These are phyloP conservation scores for Sonneratia alba DNA, from an alignment of 345 rosid genomes.

Conservation along the genomic window DNA sequence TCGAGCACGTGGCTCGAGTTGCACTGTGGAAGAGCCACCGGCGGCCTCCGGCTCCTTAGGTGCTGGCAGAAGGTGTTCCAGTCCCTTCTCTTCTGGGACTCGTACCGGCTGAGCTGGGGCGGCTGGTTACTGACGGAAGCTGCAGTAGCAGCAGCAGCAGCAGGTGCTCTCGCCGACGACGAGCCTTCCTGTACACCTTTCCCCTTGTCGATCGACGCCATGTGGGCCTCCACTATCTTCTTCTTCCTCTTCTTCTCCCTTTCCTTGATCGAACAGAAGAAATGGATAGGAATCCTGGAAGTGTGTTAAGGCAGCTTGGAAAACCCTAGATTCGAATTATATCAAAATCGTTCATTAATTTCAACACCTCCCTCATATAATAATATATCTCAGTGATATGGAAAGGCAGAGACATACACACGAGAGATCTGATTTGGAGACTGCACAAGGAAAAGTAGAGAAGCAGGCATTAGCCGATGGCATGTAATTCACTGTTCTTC, in stretches of 20 bases:
- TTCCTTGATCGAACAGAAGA: too few species aligned
- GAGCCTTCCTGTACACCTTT: slow-evolving; percentile 26
- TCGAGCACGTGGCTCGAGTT: slow-evolving; percentile 28
- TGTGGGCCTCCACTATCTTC: background rate
- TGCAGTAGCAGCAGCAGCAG: background rate
- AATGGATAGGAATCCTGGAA: too few species aligned
- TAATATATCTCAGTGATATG: background rate
- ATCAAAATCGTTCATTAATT: too few species aligned
- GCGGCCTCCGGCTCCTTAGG: slow-evolving; percentile 28
- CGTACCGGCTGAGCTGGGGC: slow-evolving; percentile 27
- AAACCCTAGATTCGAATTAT: background rate
- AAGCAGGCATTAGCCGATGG: background rate
- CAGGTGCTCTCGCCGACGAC: slow-evolving; percentile 12
- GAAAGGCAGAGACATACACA: background rate
- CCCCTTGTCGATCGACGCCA: slow-evolving; percentile 17
- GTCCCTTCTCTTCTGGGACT: slow-evolving; percentile 23
- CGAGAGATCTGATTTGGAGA: background rate
- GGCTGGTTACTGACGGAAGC: background rate
- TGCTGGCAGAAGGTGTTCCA: slow-evolving; percentile 21
- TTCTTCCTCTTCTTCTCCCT: too few species aligned
- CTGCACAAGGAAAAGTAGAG: background rate
- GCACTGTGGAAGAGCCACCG: slow-evolving; percentile 27
- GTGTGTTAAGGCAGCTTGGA: too few species aligned
- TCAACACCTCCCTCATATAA: too few species aligned
- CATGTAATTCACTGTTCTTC: background rate